A percentile compares a stretch with the other conserved stretches of the same genome.
Conservation (phyloP, 345 rosid genomes). For the Eucalyptus marginata region DNA sequence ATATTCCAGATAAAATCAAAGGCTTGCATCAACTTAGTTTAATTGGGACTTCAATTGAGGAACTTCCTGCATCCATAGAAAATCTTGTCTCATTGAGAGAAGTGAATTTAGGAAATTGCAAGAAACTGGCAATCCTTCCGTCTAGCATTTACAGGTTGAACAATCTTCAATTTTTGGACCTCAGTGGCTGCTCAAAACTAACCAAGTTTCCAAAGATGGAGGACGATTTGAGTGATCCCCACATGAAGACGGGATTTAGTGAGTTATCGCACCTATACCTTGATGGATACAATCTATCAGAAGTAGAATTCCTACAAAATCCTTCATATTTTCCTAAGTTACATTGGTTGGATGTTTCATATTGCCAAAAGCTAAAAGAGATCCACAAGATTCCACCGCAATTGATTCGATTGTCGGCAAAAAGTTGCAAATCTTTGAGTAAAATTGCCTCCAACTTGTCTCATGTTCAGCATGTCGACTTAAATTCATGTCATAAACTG, state of each 20-base stretch:
- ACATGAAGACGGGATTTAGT: neutral
- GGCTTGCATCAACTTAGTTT: rapidly evolving
- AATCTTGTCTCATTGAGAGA: neutral
- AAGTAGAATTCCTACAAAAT: neutral
- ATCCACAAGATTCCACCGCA: neutral
- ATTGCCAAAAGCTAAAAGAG: neutral
- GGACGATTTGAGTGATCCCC: neutral
- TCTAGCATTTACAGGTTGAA: neutral
- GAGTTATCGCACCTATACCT: rapidly evolving
- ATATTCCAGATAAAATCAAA: neutral
- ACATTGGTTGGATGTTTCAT: rapidly evolving
- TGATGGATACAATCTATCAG: neutral
- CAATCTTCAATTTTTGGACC: rapidly evolving
- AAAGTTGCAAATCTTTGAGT: rapidly evolving
- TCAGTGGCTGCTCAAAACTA: neutral
- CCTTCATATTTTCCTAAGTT: neutral
- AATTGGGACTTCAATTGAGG: neutral
- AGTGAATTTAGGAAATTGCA: rapidly evolving
- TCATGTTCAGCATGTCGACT: rapidly evolving
- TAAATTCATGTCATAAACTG: neutral
- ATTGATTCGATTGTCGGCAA: rapidly evolving
- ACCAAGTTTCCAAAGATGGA: neutral
- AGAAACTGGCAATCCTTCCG: neutral
- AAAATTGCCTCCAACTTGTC: neutral
- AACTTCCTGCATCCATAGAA: neutral